These are phyloP conservation scores for Hymenoscyphus salicellus DNA, from an alignment of 2,329 filamentous ascomycete species.

Conservation along the genomic window DNA sequence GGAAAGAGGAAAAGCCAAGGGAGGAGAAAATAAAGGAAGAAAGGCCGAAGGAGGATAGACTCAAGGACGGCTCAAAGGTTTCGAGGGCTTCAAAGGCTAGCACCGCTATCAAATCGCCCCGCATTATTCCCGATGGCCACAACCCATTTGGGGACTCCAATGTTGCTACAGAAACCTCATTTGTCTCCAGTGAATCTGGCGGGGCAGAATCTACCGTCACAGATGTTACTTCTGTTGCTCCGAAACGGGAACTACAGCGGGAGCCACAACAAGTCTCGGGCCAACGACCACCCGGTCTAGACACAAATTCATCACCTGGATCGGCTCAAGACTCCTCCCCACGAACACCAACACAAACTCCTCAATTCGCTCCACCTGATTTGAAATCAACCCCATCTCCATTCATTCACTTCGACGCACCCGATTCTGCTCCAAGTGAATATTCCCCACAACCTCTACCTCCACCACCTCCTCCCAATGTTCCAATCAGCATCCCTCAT, in stretches of 20 bases:
- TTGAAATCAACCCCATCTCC: conserved; percentile 34
- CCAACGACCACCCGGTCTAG: conserved; percentile 24
- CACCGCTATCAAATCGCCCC: conserved; percentile 49
- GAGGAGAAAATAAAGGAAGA: not conserved
- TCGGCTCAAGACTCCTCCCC: conserved; percentile 56
- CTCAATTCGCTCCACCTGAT: conserved; percentile 43
- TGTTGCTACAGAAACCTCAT: conserved; percentile 15
- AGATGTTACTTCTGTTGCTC: conserved; percentile 39
- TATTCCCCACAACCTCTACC: conserved; percentile 57
- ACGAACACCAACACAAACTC: conserved; percentile 56
- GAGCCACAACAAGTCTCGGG: conserved; percentile 42
- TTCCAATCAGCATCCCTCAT: conserved; percentile 67
- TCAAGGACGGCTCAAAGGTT: conserved; percentile 49
- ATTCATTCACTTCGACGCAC: conserved; percentile 39
- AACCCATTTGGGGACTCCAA: conserved; percentile 23
- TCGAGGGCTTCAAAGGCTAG: conserved; percentile 50
- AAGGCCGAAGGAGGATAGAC: conserved; percentile 4
- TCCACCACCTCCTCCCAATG: conserved; percentile 60
- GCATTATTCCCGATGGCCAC: conserved; percentile 35
- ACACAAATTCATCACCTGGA: conserved; percentile 44
- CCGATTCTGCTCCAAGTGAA: conserved; percentile 28
- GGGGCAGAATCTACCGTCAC: conserved; percentile 39
- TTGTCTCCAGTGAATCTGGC: conserved; percentile 28
- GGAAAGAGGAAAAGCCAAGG: conserved; percentile 10
- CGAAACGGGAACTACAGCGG: conserved; percentile 30